Evolutionary conservation across 2,329 filamentous ascomycete genomes (phyloP), one percentile per base, ranked within the genome.

Genomic region (Beauveria australis): DNA sequence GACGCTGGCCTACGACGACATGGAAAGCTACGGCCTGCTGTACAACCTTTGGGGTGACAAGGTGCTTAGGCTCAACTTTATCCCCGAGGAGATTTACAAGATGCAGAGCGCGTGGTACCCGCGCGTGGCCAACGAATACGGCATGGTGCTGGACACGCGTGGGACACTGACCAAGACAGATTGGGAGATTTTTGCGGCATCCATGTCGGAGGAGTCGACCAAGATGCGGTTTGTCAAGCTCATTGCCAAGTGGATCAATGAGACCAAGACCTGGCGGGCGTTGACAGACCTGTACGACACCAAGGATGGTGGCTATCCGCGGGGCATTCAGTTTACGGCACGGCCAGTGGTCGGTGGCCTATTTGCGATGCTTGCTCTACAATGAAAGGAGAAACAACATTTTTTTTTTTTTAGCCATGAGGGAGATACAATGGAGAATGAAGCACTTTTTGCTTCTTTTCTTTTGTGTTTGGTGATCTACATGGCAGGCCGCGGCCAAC

Each of bases 151-250:
- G 10, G 91, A 96, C 75, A 88, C 84, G 51, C 85, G 91, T 53
- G 89, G 94, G 74, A 77, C 87, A 1, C 93, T 91, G 76, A 89
- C 90, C 64, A 96, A 96, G 76, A 85, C 84, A 0, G 91, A 96
- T 76, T 96, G 91, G 91, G 86, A 92, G 70, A 85, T 94, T 71
- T 92, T 92, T 75, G 84, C 85, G 5, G 91, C 91, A n/a, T 88
- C 91, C 10, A 86, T 92, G 12, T 82, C 89, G 0, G 80, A 79
- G 47, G 72, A 78, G 58, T 73, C 78, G 33, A 88, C 88, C 1
- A 80, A 85, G 59, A 74, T 79, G 12, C 79, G 86, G 70, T 89
- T 96, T 66, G 78, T 93, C 56, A 77, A 83, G 53, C 81, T 83
- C 41, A 81, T 93, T 49, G 88, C 88, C 2, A 76, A 74, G 61